Evolutionary conservation across 2,329 filamentous ascomycete genomes (phyloP), one percentile per base, ranked within the genome.

Genomic region (Diaporthe sp.): DNA sequence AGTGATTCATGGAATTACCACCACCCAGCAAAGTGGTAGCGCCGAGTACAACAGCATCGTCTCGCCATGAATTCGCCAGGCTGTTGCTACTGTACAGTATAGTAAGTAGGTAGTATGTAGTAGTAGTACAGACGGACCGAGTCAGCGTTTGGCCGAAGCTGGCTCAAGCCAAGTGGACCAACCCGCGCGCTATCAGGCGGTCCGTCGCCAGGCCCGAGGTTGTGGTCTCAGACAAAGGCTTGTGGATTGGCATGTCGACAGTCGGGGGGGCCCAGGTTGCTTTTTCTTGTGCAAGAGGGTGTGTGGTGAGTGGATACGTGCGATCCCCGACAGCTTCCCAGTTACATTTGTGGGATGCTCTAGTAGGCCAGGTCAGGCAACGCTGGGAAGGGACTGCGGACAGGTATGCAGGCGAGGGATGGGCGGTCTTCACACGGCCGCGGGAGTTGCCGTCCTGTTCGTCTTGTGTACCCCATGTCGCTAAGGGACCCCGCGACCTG

Each of bases 371-470:
- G 22, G 61, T 10, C 15, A 61, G 34, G 42, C 25, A 68, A 42
- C 49, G 65, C 39, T 31, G 44, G 49, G 51, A 37, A 55, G 31
- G 49, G 72, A 76, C 49, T 31, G 58, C 58, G 47, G 67, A 63
- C 28, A 53, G 44, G 51, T 28, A 55, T 37, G 47, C 60, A 25
- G 42, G 49, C 58, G 49, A 55, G 49, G 73, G 57, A 72, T 67
- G 58, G 47, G 57, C 47, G 44, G 47, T 70, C 31, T 20, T 60
- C 37, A 37, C 73, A 71, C n/a, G 65, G 65, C 37, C 10, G 39
- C 75, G 75, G 75, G 53, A 58, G 58, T 67, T 63, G 75, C 75
- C 75, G 75, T 68, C 74, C 42, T 75, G 74, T 73, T 73, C 70
- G 57, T 73, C 74, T 75, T 37, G 65, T 70, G 28, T 55, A 47